A percentile compares a stretch with the other conserved stretches of the same genome.
Evolutionary conservation across 1,284 basidiomycete genomes (phyloP).

Genomic region (Rhodotorula sp.): DNA sequence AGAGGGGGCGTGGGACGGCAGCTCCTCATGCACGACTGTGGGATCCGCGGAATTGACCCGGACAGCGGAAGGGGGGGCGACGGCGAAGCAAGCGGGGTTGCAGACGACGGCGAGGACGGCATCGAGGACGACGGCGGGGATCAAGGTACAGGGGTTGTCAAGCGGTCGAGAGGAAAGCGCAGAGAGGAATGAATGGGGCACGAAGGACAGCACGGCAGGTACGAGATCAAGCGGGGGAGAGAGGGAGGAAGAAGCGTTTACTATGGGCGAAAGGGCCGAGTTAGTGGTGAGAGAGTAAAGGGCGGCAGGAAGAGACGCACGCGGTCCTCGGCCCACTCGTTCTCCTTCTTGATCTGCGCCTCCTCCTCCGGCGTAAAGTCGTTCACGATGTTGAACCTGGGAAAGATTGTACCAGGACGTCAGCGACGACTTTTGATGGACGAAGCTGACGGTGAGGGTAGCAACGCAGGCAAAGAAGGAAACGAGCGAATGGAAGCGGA

Average conservation of each 20-base stretch:
- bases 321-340: conserved; percentile 64
- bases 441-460: too few species aligned
- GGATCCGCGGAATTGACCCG: too few species aligned
- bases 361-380: conserved; percentile 99
- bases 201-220: too few species aligned
- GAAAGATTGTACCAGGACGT: neutral
- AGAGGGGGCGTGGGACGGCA: neutral
- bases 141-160: too few species aligned
- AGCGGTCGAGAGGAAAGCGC: too few species aligned
- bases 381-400: conserved; percentile 59
- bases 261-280: neutral
- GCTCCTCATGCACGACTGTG: too few species aligned
- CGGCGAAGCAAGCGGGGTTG: too few species aligned
- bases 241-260: neutral
- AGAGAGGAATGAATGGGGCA: too few species aligned
- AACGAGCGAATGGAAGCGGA: too few species aligned
- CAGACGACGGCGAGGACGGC: too few species aligned
- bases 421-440: neutral
- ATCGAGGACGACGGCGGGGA: too few species aligned
- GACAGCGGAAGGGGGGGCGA: too few species aligned
- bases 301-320: neutral
- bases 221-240: neutral
- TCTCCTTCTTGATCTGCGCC: conserved; percentile 99
- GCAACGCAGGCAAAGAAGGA: neutral
- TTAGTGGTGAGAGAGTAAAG: neutral